Percentiles rank a stretch among this genome's conserved stretches.
These are phyloP conservation scores for Rhizopogon salebrosus DNA, from an alignment of 768 basidiomycete species.

Conservation along the genomic window DNA sequence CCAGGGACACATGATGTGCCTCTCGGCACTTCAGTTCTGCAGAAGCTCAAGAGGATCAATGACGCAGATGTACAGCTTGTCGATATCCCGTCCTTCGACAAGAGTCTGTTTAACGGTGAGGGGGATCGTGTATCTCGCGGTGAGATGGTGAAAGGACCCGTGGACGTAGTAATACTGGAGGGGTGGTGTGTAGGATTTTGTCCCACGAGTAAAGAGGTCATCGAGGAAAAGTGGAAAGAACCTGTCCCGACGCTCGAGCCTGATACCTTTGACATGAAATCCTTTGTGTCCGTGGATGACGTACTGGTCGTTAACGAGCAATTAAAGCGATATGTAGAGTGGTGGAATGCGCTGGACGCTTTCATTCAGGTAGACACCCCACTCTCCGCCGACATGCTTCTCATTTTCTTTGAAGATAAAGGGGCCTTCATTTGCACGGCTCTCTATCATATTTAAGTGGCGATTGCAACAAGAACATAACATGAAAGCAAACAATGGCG, in stretches of 20 bases:
- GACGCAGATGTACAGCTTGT: constrained; percentile 22
- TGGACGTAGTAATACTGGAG: constrained; percentile 88
- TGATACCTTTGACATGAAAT: constrained; percentile 27
- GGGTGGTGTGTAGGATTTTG: constrained; percentile 95
- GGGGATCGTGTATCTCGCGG: constrained; percentile 66
- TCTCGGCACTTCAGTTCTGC: constrained; percentile 54
- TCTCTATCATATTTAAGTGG: constrained; percentile 77
- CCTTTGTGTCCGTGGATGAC: constrained; percentile 43
- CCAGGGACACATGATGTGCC: constrained; percentile 87
- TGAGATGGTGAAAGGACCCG: constrained; percentile 39
- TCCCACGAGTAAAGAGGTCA: constrained; percentile 46
- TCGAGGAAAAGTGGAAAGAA: constrained; percentile 49
- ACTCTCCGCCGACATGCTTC: background rate
- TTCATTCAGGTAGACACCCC: constrained; percentile 64
- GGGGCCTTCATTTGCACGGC: constrained; percentile 30
- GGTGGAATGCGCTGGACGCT: constrained; percentile 70
- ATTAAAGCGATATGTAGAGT: constrained; percentile 51
- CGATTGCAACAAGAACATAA: constrained; percentile 82
- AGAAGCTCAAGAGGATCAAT: constrained; percentile 42
- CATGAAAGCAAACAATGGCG: constrained; percentile 84
- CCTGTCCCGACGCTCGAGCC: constrained; percentile 18
- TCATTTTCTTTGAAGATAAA: constrained; percentile 31
- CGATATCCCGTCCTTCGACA: constrained; percentile 80
- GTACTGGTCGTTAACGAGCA: constrained; percentile 59
- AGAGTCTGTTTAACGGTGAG: constrained; percentile 72